Conservation (phyloP, 2,329 filamentous ascomycete species). For the Chaetomiaceae sp. region DNA sequence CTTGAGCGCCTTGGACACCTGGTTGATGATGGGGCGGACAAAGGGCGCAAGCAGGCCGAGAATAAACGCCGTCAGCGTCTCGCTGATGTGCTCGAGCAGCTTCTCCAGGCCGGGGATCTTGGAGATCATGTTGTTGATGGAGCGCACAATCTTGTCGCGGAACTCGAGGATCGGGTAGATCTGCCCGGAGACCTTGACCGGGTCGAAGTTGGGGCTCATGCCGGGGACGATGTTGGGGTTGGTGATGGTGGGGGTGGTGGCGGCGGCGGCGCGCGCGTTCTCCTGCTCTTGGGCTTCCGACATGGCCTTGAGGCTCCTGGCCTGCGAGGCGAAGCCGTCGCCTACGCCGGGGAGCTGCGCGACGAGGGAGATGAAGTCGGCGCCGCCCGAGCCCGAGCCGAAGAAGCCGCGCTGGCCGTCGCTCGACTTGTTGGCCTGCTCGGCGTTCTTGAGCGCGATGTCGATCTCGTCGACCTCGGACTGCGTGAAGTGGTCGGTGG, state of each 20-base stretch:
- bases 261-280: conserved; percentile 39
- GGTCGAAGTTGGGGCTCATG: conserved; percentile 72
- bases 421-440: conserved; percentile 39
- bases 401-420: conserved; percentile 32
- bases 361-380: conserved; percentile 67
- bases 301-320: conserved; percentile 55
- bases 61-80: conserved; percentile 88
- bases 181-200: conserved; percentile 68
- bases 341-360: conserved; percentile 69
- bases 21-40: conserved; percentile 83
- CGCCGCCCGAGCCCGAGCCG: conserved; percentile 33
- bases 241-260: too few species aligned
- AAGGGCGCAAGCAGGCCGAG: conserved; percentile 88
- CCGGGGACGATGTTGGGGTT: conserved; percentile 63
- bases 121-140: conserved; percentile 77
- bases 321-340: conserved; percentile 62
- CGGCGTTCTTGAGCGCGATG: conserved; percentile 65
- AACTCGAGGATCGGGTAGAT: conserved; percentile 96
- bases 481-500: conserved; percentile 79
- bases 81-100: conserved; percentile 89
- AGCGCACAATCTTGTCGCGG: conserved; percentile 86
- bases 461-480: conserved; percentile 81
- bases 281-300: conserved; percentile 61
- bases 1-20: conserved; percentile 80
- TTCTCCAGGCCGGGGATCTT: conserved; percentile 89